These are phyloP conservation scores for Diospyros kaki DNA, from an alignment of 148 eudicot species.

Conservation along the genomic window DNA sequence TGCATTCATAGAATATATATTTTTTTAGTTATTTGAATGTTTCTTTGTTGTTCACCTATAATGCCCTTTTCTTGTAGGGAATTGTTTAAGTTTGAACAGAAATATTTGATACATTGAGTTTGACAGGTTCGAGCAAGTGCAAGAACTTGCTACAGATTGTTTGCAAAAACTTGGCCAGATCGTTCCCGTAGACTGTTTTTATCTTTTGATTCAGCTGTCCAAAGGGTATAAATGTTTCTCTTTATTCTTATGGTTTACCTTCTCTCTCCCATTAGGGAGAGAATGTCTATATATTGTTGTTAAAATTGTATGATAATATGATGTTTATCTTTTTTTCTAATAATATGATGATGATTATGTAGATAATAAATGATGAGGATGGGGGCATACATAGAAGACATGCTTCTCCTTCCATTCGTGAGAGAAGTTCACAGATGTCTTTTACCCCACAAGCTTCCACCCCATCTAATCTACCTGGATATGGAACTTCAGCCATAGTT, in stretches of 20 bases:
- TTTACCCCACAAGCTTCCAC: conserved; percentile 59
- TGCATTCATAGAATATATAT: neutral
- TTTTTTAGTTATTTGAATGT: neutral
- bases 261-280: neutral
- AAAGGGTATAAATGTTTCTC: conserved; percentile 54
- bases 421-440: conserved; percentile 53
- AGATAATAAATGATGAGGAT: conserved; percentile 92
- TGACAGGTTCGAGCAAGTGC: conserved; percentile 92
- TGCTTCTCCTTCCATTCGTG: conserved; percentile 94
- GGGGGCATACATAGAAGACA: conserved; percentile 88
- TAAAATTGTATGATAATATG: neutral
- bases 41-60: too few relatives aligned
- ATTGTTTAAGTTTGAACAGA: neutral
- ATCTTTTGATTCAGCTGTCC: conserved; percentile 91
- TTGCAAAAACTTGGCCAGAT: conserved; percentile 98
- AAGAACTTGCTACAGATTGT: conserved; percentile 93
- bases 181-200: conserved; percentile 81
- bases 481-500: conserved; percentile 97
- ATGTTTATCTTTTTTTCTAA: neutral
- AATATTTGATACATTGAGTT: conserved; percentile 7
- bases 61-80: neutral
- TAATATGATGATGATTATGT: neutral
- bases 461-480: conserved; percentile 68
- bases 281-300: neutral
- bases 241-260: neutral